phyloP scores from a whole-genome alignment of 1,139 yeast genomes.

The Hanseniaspora uvarum region DNA sequence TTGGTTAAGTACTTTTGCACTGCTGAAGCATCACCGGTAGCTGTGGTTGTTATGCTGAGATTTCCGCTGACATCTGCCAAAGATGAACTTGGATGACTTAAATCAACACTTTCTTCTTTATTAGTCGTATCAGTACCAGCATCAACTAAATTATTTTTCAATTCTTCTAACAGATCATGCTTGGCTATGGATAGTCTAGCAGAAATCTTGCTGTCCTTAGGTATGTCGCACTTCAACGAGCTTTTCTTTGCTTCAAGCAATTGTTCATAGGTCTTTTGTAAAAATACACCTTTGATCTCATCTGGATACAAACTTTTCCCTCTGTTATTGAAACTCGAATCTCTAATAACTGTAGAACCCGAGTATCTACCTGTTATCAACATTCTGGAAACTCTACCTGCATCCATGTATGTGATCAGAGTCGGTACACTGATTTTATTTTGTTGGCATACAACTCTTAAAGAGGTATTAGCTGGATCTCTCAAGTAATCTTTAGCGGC shows the following conservation, averaged over 20 bases:
- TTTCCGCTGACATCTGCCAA: neutral
- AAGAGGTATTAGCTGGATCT: slow-evolving; percentile 16
- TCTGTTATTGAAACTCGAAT: slow-evolving; percentile 17
- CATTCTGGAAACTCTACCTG: slow-evolving; percentile 18
- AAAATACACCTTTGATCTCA: slow-evolving; percentile 8
- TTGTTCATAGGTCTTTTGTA: slow-evolving; percentile 17
- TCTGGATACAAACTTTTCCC: slow-evolving; percentile 16
- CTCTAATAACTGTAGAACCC: slow-evolving; percentile 17
- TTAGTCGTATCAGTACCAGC: neutral
- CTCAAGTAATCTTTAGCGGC: slow-evolving; percentile 16
- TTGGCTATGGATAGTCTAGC: slow-evolving; percentile 6
- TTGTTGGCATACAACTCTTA: slow-evolving; percentile 17
- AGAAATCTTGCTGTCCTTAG: slow-evolving; percentile 1
- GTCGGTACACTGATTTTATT: slow-evolving; percentile 17
- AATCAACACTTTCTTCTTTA: neutral
- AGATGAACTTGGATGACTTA: neutral
- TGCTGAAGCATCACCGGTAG: neutral
- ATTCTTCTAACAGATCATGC: slow-evolving; percentile 5
- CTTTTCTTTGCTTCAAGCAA: slow-evolving; percentile 13
- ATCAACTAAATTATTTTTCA: neutral
- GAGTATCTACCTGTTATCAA: slow-evolving; percentile 17
- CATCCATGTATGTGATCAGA: slow-evolving; percentile 18
- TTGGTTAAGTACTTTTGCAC: neutral
- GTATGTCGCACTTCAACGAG: neutral
- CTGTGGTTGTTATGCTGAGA: neutral